Base-by-base conservation (phyloP, 768 basidiomycete species). In the Leccinum longicurvipes region DNA sequence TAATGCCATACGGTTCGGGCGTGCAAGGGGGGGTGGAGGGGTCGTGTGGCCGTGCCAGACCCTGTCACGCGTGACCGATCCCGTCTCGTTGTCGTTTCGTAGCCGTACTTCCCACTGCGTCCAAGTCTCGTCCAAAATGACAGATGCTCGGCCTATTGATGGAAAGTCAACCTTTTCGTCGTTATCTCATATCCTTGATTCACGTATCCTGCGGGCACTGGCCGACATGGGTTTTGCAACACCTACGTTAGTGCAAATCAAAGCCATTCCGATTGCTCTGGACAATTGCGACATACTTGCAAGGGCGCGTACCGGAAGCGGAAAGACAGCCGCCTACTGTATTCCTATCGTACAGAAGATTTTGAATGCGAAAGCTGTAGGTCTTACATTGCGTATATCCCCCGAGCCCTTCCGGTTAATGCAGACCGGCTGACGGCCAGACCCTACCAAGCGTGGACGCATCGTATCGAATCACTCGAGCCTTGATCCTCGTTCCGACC, bases 321-420 rank as follows among this genome's bases (percentile, higher is more conserved):
- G 97, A 24, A 99, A 99, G 76, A 99, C 97, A 0, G 92, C 90
- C 4, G 93, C 97, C 3, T 99, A 99, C 69, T 92, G 91, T 63
- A 79, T 98, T 10, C 97, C 97, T 0, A 74, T 95, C 24, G 77
- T 92, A 0, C 94, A 98, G 69, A 95, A 93, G 70, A 85, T 98
- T 23, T 66, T 98, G 52, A 82, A 78, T 58, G 81, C 82, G 3
- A 95, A 94, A 81, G 77, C 75, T 69, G 93, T 93, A 70, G 72
- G 87, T 80, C 56, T 42, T 15, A 14, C 23, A 23, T 36, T 50
- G 1, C 53, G 19, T 28, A 28, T 17, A 39, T 55, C 23, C 27
- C n/a, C 19, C 28, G 14, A 17, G 47, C 15, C 6, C 10, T 29
- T 44, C 28, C 41, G 6, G 6, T 49, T 53, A 48, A 50, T 10